Evolutionary conservation across 202 grass and related monocot genomes (phyloP).

Genomic region (Zizania palustris): DNA sequence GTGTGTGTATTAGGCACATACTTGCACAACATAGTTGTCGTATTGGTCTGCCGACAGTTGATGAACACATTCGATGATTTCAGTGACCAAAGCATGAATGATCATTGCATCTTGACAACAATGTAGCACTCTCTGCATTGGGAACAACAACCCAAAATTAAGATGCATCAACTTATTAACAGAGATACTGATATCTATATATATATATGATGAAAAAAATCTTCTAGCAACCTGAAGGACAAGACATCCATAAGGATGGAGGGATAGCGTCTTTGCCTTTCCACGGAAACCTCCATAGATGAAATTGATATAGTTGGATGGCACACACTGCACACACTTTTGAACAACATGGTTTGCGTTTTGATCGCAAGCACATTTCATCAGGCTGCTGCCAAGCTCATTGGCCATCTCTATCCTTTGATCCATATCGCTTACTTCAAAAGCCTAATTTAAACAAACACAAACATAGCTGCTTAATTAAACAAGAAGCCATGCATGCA

Average conservation of each 20-base stretch:
- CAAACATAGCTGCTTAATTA: no score
- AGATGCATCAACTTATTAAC: no score
- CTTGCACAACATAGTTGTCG: constrained; percentile 61
- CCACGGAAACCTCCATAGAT: constrained; percentile 45
- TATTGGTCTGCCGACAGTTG: constrained; percentile 46
- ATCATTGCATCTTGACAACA: constrained; percentile 44
- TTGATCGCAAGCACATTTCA: no score
- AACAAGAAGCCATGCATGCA: no score
- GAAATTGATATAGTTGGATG: constrained; percentile 43
- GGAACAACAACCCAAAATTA: neutral
- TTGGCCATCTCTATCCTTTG: no score
- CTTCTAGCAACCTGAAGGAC: constrained; percentile 61
- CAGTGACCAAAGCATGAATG: constrained; percentile 28
- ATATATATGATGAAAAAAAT: neutral
- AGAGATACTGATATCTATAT: no score
- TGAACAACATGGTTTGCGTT: constrained; percentile 52
- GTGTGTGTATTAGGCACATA: no score
- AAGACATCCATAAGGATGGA: constrained; percentile 52
- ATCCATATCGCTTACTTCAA: no score
- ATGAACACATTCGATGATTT: constrained; percentile 41
- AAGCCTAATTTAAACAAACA: no score
- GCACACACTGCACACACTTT: constrained; percentile 59
- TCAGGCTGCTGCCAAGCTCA: no score
- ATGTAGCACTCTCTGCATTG: constrained; percentile 53
- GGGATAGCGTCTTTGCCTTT: constrained; percentile 44